Percentiles rank a stretch among this genome's conserved stretches.
phyloP scores from a whole-genome alignment of 202 grass and related monocot genomes.

The Schoenoplectus tabernaemontani region DNA sequence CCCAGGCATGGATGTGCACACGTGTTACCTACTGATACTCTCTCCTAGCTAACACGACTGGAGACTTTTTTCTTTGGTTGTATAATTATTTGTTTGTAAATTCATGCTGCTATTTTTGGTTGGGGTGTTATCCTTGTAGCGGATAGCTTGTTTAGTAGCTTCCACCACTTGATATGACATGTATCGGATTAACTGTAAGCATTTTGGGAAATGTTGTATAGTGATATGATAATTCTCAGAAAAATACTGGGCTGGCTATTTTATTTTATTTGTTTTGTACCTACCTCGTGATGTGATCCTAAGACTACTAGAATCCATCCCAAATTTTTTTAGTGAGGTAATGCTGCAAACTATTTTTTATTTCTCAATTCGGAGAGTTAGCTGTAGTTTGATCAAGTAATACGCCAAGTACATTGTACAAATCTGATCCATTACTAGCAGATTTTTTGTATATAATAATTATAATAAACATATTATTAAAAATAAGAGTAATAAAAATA shows the following conservation, averaged over 20 bases:
- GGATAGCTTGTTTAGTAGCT: slow-evolving; percentile 7
- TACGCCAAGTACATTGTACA: not conserved
- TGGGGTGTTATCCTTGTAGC: slow-evolving; percentile 17
- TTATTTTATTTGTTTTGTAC: slow-evolving; percentile 14
- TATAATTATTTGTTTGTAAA: slow-evolving; percentile 23
- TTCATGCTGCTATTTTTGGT: slow-evolving; percentile 16
- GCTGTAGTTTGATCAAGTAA: not conserved
- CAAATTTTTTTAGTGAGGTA: not conserved
- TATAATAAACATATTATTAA: too few species aligned
- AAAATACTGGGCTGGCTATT: not conserved
- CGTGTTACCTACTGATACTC: not conserved
- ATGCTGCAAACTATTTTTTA: not conserved
- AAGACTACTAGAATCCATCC: not conserved
- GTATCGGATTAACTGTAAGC: not conserved
- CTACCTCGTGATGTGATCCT: not conserved
- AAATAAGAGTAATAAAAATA: too few species aligned
- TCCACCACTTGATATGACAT: not conserved
- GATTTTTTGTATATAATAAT: too few species aligned
- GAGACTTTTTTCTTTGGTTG: slow-evolving; percentile 8
- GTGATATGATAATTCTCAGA: not conserved
- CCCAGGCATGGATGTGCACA: slow-evolving; percentile 2
- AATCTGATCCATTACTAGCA: not conserved
- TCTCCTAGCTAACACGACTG: slow-evolving; percentile 1
- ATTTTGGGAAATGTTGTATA: slow-evolving; percentile 12
- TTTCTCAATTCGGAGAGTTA: not conserved